Percentiles rank a stretch among this genome's conserved stretches.
Conservation (phyloP, 2,329 filamentous ascomycete genomes). For the Cercospora zeae-maydis region DNA sequence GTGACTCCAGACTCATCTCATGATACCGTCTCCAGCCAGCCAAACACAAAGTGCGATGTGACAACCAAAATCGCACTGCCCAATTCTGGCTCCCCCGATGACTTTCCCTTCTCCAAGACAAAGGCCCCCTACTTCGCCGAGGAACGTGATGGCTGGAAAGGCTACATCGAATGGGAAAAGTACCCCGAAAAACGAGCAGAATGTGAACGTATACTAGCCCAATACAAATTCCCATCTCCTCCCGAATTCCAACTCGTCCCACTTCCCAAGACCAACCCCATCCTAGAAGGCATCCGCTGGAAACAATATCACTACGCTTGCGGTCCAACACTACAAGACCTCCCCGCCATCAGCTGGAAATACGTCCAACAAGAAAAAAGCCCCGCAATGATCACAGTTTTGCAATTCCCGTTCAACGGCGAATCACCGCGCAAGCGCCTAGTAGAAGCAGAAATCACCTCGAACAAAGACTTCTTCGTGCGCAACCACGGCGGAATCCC, state of each 20-base stretch:
- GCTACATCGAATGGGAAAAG: slow-evolving; percentile 67
- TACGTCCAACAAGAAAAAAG: slow-evolving; percentile 45
- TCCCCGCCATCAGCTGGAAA: slow-evolving; percentile 54
- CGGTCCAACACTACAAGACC: slow-evolving; percentile 37
- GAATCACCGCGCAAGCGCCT: slow-evolving; percentile 37
- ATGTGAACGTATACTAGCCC: slow-evolving; percentile 54
- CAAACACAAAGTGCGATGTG: not conserved
- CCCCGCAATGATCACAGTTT: slow-evolving; percentile 47
- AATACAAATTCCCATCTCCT: slow-evolving; percentile 49
- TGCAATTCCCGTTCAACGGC: slow-evolving; percentile 50
- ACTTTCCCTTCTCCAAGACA: slow-evolving; percentile 16
- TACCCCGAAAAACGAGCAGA: slow-evolving; percentile 64
- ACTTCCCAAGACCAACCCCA: slow-evolving; percentile 43
- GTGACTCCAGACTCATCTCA: not conserved
- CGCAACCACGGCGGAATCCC: slow-evolving; percentile 71
- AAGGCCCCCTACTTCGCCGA: slow-evolving; percentile 39
- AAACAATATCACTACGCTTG: slow-evolving; percentile 47
- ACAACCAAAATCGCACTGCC: not conserved
- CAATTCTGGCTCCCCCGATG: slow-evolving; percentile 19
- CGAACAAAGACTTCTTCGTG: slow-evolving; percentile 63
- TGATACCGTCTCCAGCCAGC: not conserved
- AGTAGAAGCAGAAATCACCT: slow-evolving; percentile 47
- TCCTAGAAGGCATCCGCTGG: slow-evolving; percentile 47
- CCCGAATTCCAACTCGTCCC: slow-evolving; percentile 46
- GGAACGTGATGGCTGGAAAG: slow-evolving; percentile 44